Evolutionary conservation across 305 asterid species (phyloP).

Genomic region (Plantago lanceolata): DNA sequence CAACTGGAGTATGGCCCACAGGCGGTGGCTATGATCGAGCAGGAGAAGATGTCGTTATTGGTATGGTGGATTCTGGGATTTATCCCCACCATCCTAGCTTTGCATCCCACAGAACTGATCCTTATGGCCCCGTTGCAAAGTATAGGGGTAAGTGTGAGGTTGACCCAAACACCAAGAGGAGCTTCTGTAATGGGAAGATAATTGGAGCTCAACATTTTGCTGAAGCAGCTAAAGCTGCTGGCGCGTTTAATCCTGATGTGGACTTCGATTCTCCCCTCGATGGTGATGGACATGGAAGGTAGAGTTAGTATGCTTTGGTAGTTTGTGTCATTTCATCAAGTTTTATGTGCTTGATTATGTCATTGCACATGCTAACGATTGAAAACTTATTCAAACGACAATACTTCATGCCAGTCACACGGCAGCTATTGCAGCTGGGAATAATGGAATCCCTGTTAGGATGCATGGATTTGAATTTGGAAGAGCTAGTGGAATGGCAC

Average conservation of each 20-base stretch:
- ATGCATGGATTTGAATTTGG: constrained; percentile 95
- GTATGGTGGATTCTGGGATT: constrained; percentile 92
- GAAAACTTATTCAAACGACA: constrained; percentile 17
- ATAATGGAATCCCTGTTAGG: constrained; percentile 92
- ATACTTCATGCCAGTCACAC: constrained; percentile 62
- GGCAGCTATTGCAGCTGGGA: constrained; percentile 98
- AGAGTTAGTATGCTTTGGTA: constrained; percentile 21
- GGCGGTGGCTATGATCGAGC: constrained; percentile 97
- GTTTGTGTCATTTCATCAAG: not conserved
- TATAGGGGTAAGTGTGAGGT: constrained; percentile 89
- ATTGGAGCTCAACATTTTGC: constrained; percentile 99
- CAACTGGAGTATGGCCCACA: constrained; percentile 97
- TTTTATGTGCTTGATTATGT: constrained; percentile 11
- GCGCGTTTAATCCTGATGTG: constrained; percentile 71
- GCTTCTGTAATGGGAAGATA: constrained; percentile 90
- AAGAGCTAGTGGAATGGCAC: constrained; percentile 99
- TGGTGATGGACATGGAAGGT: constrained; percentile 99
- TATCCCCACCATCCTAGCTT: constrained; percentile 89
- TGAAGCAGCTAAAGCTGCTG: constrained; percentile 91
- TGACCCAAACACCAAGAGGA: constrained; percentile 63
- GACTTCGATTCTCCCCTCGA: constrained; percentile 94
- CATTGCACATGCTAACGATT: constrained; percentile 6
- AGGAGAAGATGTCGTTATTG: constrained; percentile 91
- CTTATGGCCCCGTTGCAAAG: constrained; percentile 80
- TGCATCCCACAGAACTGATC: constrained; percentile 58